Evolutionary conservation across 805 yeast species (phyloP), one percentile per base, ranked within the genome.

Genomic region (Candida michaelii): DNA sequence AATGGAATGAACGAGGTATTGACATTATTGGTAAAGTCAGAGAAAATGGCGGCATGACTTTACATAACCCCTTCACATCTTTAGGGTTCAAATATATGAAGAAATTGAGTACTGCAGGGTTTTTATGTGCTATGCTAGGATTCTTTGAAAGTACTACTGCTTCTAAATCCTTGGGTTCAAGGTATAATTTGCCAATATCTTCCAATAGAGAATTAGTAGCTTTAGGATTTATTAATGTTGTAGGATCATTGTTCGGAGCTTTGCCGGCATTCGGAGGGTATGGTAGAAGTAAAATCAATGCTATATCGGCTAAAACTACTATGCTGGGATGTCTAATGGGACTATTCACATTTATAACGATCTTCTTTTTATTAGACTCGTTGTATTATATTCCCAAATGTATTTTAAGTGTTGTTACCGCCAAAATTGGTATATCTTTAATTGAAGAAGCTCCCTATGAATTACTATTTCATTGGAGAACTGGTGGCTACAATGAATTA

Each of bases 191-290:
- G 27, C 83, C 88, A 0, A 77, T 89, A 9, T 86, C 96, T 0
- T 79, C 95, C 13, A 90, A 93, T 60, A 76, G 97, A 46, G 99
- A 91, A 59, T 66, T 91, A 31, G 90, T 93, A 4, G 97, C 97
- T 0, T 68, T 91, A 23, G 98, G 99, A 1, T 63, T 77, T 11
- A 79, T 85, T 42, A 91, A 90, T 52, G 46, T 89, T 1, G 63
- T 75, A 0, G 82, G 82, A 0, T 76, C 88, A 3, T 59, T 80
- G 42, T 85, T 87, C 32, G 79, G 79, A 1, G 85, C 89, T 0
- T 66, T 91, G 12, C 97, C 99, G 0, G 80, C 95, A 0, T 90
- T 90, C 71, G 99, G 98, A 8, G 98, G 98, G 0, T 91, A 90
- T 57, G 98, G 97, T 1, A 76, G 98, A 54, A 85, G 96, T 13